These are phyloP conservation scores for Rosa multiflora DNA, from an alignment of 306 rosid genomes.

Conservation along the genomic window DNA sequence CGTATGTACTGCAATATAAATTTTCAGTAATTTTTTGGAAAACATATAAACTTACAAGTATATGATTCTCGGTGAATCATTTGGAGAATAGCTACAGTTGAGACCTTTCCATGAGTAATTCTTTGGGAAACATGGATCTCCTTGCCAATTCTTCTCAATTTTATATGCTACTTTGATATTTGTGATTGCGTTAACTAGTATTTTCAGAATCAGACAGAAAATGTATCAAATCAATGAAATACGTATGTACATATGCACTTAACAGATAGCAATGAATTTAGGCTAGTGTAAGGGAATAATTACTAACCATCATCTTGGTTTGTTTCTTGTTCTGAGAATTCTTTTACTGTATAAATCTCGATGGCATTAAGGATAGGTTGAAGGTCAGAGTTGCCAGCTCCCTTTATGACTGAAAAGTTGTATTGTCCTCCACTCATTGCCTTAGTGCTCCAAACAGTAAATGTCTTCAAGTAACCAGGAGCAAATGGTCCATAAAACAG, in stretches of 20 bases:
- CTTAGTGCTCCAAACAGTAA: background rate
- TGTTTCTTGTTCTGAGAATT: background rate
- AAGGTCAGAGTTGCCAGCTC: background rate
- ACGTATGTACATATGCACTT: background rate
- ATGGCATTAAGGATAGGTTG: constrained; percentile 53
- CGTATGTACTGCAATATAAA: background rate
- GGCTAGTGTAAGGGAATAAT: too few species aligned
- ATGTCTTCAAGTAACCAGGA: too few species aligned
- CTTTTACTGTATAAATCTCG: constrained; percentile 27
- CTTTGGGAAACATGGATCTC: constrained; percentile 57
- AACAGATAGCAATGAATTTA: background rate
- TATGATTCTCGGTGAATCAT: constrained; percentile 42
- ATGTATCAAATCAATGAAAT: background rate
- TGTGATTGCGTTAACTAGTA: constrained; percentile 44
- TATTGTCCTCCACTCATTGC: constrained; percentile 5
- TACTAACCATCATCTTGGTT: constrained; percentile 15
- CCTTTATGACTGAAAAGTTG: constrained; percentile 13
- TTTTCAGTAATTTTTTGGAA: background rate
- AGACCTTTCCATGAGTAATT: constrained; percentile 53
- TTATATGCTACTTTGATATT: constrained; percentile 44
- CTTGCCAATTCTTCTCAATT: constrained; percentile 52
- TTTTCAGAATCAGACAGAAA: background rate
- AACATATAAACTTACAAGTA: constrained; percentile 39
- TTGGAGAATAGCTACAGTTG: constrained; percentile 32
- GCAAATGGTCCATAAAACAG: background rate